phyloP scores from a whole-genome alignment of 306 rosid genomes.

The Acmispon strigosus region DNA sequence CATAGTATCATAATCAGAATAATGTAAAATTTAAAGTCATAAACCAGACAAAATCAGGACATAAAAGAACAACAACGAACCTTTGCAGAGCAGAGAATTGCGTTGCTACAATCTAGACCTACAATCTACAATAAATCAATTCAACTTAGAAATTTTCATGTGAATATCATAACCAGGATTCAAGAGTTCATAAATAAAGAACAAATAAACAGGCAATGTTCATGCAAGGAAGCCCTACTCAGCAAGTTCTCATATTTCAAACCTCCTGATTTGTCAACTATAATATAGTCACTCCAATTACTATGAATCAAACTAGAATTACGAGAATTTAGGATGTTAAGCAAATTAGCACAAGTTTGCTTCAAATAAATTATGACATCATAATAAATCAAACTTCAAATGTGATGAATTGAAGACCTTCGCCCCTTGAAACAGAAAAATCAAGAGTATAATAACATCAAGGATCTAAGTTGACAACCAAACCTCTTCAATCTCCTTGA shows the following conservation, averaged over 20 bases:
- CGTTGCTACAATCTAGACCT: conserved; percentile 84
- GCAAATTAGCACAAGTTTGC: not conserved
- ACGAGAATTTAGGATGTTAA: not conserved
- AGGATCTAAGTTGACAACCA: conserved; percentile 22
- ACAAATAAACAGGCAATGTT: not conserved
- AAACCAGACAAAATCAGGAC: not conserved
- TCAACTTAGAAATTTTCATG: conserved; percentile 4
- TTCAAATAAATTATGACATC: not conserved
- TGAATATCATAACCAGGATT: not conserved
- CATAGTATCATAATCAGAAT: not conserved
- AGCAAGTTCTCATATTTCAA: conserved; percentile 10
- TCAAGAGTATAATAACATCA: conserved; percentile 4
- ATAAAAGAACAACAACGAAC: conserved; percentile 33
- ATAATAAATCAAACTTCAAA: not conserved
- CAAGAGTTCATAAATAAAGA: not conserved
- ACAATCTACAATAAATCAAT: conserved; percentile 48
- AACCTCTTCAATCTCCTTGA: conserved; percentile 87
- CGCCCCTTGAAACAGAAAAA: conserved; percentile 13
- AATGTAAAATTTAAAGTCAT: not conserved
- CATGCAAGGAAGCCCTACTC: conserved; percentile 2
- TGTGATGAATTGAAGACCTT: conserved; percentile 5
- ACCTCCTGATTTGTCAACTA: not conserved
- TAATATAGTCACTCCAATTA: conserved; percentile 5
- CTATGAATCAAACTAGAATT: not conserved
- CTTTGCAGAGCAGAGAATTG: conserved; percentile 90